Conservation (phyloP, 2,329 filamentous ascomycete species). For the Talaromyces sp. region DNA sequence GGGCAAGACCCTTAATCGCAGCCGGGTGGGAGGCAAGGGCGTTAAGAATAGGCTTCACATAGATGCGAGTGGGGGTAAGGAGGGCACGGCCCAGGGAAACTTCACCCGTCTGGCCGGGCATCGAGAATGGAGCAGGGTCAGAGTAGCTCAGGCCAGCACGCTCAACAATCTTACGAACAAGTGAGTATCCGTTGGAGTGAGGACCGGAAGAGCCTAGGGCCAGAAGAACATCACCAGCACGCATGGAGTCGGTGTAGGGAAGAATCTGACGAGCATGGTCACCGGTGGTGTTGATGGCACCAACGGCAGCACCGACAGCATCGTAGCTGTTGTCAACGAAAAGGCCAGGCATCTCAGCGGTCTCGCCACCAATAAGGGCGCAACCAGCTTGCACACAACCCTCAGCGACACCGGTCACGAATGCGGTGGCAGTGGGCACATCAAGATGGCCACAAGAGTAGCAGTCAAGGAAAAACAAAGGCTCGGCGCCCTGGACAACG, state of each 20-base stretch:
- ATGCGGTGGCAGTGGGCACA: slow-evolving; percentile 74
- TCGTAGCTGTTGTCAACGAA: slow-evolving; percentile 90
- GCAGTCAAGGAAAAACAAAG: slow-evolving; percentile 96
- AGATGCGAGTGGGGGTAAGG: slow-evolving; percentile 88
- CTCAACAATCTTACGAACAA: slow-evolving; percentile 88
- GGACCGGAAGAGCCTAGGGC: slow-evolving; percentile 83
- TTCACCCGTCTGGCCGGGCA: slow-evolving; percentile 65
- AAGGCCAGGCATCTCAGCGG: slow-evolving; percentile 97
- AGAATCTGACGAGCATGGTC: slow-evolving; percentile 66
- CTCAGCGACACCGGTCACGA: slow-evolving; percentile 85
- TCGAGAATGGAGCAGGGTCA: slow-evolving; percentile 75
- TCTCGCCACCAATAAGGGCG: slow-evolving; percentile 94
- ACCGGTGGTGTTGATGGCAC: slow-evolving; percentile 65
- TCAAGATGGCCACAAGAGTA: slow-evolving; percentile 91
- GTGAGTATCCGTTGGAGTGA: slow-evolving; percentile 96
- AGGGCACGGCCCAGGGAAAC: slow-evolving; percentile 70
- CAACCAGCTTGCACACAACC: slow-evolving; percentile 85
- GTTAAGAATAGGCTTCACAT: slow-evolving; percentile 79
- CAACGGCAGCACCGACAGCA: slow-evolving; percentile 85
- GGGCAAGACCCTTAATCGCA: slow-evolving; percentile 83
- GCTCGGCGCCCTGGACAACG: slow-evolving; percentile 91
- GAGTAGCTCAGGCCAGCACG: slow-evolving; percentile 71
- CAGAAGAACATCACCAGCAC: slow-evolving; percentile 78
- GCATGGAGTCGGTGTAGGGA: slow-evolving; percentile 76
- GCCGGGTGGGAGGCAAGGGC: slow-evolving; percentile 58